Base-by-base conservation (phyloP, 192 early-diverging fungal species). In the Coemansia sp. region DNA sequence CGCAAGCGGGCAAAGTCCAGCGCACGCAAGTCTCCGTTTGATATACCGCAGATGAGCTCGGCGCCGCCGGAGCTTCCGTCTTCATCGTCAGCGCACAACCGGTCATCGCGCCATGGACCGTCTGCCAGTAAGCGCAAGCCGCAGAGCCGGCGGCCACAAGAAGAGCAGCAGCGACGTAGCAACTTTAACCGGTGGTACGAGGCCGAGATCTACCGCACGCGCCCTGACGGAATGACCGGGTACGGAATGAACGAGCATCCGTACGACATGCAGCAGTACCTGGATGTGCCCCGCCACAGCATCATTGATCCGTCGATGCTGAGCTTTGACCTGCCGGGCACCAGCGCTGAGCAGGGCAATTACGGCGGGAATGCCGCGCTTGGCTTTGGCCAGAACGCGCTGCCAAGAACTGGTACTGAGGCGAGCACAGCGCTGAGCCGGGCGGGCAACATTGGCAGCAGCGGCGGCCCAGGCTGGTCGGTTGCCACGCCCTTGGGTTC, bases 261-360 rank as follows among this genome's bases (percentile, higher is more conserved):
- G 8, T 75, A 62, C 47, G 67, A 63, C 15, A 15, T 64, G 21
- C 73, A 70, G 40, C 68, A 69, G 51, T 79, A 79, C 56, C 26
- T 65, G 44, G 78, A 80, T 36, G 4, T 80, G 18, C 73, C 78
- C 50, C 68, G 78, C 3, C 78, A 80, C 60, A 80, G 78, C 66
- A 73, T 80, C 62, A 80, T 80, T 49, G 78, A 80, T 36, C 78
- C 78, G 34, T 65, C 76, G 52, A 73, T 79, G 64, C 67, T 79
- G 37, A 79, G 67, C 57, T 73, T 73, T 38, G 76, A 79, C 26
- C 34, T 64, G n/a, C 70, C 76, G 2, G 71, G 61, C 1, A 58
- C 60, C 1, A 50, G 56, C 7, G 53, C 56, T 3, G 59, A 60
- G 40, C 63, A 60, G 4, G 31, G 53, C 15, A 66, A 52, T 64